phyloP scores from a whole-genome alignment of 768 basidiomycete species.

The Bullera alba region DNA sequence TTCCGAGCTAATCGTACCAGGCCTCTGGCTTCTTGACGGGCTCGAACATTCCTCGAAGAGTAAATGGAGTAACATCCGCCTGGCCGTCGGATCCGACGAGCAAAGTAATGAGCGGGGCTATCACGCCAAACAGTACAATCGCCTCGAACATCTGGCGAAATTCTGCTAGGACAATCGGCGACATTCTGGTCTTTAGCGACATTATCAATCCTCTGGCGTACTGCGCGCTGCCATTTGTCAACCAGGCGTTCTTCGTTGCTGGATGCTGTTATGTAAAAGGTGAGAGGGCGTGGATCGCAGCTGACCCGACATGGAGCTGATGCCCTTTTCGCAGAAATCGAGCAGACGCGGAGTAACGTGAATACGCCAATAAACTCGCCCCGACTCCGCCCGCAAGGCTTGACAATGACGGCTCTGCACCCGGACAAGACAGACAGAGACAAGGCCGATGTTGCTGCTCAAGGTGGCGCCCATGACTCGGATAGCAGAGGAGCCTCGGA shows the following conservation, averaged over 20 bases:
- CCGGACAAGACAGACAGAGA: background rate
- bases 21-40: conserved; percentile 10
- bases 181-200: conserved; percentile 29
- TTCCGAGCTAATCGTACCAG: background rate
- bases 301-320: background rate
- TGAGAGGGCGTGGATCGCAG: conserved; percentile 4
- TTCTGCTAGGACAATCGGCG: conserved; percentile 23
- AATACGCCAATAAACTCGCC: conserved; percentile 1
- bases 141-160: conserved; percentile 23
- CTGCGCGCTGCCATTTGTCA: conserved; percentile 24
- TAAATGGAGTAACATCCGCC: background rate
- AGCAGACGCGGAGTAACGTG: conserved; percentile 1
- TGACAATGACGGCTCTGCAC: conserved; percentile 1
- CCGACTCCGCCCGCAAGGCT: background rate
- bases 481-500: no score
- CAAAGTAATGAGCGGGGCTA: conserved; percentile 7
- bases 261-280: conserved; percentile 29
- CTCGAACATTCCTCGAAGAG: conserved; percentile 5
- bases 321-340: conserved; percentile 8
- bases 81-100: background rate
- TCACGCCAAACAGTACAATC: conserved; percentile 14
- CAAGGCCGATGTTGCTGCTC: background rate
- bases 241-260: conserved; percentile 31
- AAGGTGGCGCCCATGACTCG: background rate
- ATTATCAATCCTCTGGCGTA: conserved; percentile 22